Evolutionary conservation across 1,284 basidiomycete genomes (phyloP).

Genomic region (Cutaneotrichosporon spelunceum): DNA sequence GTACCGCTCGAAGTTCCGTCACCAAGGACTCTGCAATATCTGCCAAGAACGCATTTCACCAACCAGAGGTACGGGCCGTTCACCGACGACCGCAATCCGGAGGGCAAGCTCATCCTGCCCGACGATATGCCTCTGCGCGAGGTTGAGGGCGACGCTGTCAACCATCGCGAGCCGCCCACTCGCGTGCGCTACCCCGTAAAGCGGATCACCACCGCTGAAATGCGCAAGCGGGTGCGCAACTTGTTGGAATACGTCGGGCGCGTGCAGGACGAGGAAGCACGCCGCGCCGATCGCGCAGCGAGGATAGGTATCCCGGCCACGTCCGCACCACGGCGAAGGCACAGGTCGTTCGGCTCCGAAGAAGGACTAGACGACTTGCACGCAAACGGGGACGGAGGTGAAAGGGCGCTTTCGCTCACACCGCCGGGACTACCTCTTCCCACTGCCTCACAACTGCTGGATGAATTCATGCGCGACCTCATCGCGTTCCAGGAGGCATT

Average conservation of each 20-base stretch:
- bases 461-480: conserved; percentile 79
- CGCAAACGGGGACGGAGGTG: conserved; percentile 3
- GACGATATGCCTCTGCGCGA: conserved; percentile 33
- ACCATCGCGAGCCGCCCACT: conserved; percentile 73
- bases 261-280: conserved; percentile 66
- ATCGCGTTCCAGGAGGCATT: conserved; percentile 82
- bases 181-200: conserved; percentile 93
- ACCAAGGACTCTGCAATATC: conserved; percentile 32
- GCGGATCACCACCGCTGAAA: conserved; percentile 88
- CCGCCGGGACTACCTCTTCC: conserved; percentile 14
- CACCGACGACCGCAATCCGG: conserved; percentile 36
- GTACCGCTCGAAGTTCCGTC: conserved; percentile 68
- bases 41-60: conserved; percentile 40
- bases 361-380: conserved; percentile 14
- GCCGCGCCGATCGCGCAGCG: conserved; percentile 66
- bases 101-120: conserved; percentile 35
- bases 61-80: conserved; percentile 42
- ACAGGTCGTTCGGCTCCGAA: conserved; percentile 17
- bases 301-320: conserved; percentile 56
- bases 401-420: not conserved
- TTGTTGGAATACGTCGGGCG: conserved; percentile 78
- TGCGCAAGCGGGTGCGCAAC: conserved; percentile 90
- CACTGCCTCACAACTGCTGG: conserved; percentile 72
- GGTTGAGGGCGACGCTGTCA: conserved; percentile 40
- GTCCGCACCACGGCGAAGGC: conserved; percentile 12